These are phyloP conservation scores for Anthracocystis setariae DNA, from an alignment of 1,284 basidiomycete species.

Conservation along the genomic window DNA sequence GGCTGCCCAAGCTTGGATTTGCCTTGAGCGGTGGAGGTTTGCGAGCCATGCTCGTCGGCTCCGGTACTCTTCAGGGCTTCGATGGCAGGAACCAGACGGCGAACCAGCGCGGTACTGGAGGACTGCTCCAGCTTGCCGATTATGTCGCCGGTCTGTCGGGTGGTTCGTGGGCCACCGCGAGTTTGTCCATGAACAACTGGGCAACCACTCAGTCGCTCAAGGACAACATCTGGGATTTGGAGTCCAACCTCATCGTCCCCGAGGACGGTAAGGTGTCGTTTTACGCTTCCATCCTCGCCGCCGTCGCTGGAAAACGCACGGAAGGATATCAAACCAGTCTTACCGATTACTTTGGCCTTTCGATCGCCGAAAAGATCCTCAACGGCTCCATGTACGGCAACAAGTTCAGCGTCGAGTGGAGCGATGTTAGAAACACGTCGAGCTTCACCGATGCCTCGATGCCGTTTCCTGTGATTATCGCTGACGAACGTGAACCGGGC, in stretches of 20 bases:
- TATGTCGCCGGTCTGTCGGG: conserved; percentile 64
- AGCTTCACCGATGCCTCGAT: conserved; percentile 50
- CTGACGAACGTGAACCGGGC: conserved; percentile 70
- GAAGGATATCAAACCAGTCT: conserved; percentile 51
- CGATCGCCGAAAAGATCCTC: conserved; percentile 60
- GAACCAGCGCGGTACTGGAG: conserved; percentile 58
- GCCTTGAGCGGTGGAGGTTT: conserved; percentile 71
- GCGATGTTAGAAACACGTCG: conserved; percentile 57
- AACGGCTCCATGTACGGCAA: conserved; percentile 54
- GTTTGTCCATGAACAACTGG: conserved; percentile 61
- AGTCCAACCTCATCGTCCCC: conserved; percentile 70
- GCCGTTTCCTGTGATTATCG: conserved; percentile 70
- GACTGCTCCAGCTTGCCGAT: conserved; percentile 63
- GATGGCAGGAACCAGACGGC: conserved; percentile 62
- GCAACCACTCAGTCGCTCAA: conserved; percentile 57
- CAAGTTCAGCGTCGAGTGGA: conserved; percentile 56
- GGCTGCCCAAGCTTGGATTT: conserved; percentile 68
- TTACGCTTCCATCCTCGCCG: conserved; percentile 67
- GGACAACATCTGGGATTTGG: conserved; percentile 68
- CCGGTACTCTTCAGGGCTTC: conserved; percentile 57
- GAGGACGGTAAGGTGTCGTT: conserved; percentile 68
- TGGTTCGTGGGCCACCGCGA: conserved; percentile 61
- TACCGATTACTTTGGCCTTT: conserved; percentile 65
- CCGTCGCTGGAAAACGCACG: conserved; percentile 53
- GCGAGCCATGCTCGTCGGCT: conserved; percentile 69